Conservation (phyloP, 148 eudicot species). For the Chenopodium suecicum region DNA sequence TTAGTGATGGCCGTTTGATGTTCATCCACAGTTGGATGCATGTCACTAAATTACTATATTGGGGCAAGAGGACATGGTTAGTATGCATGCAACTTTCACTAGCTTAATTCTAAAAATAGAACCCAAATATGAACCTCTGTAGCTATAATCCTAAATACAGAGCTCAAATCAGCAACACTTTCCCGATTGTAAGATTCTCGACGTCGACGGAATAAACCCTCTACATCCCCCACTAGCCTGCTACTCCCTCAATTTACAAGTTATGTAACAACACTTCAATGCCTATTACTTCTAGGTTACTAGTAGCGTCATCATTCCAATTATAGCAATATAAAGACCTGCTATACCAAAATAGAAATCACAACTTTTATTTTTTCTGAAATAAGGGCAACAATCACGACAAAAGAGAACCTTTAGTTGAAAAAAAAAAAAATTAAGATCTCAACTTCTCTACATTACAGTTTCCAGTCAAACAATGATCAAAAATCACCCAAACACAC, state of each 20-base stretch:
- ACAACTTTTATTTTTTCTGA: neutral
- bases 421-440: neutral
- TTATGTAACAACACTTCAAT: neutral
- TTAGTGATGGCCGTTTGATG: neutral
- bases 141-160: neutral
- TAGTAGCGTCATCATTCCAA: neutral
- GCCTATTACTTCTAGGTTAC: neutral
- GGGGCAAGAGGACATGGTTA: neutral
- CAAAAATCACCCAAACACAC: neutral
- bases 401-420: neutral
- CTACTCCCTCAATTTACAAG: neutral
- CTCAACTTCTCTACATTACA: neutral
- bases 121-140: neutral
- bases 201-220: neutral
- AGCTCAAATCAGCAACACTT: neutral
- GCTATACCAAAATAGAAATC: neutral
- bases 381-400: neutral
- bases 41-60: neutral
- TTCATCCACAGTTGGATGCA: neutral
- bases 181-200: neutral
- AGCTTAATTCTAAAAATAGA: neutral
- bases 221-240: neutral
- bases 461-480: neutral
- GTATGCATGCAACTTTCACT: neutral
- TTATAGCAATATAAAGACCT: neutral